Base-by-base conservation (phyloP, 805 yeast genomes). In the Candida maris region DNA sequence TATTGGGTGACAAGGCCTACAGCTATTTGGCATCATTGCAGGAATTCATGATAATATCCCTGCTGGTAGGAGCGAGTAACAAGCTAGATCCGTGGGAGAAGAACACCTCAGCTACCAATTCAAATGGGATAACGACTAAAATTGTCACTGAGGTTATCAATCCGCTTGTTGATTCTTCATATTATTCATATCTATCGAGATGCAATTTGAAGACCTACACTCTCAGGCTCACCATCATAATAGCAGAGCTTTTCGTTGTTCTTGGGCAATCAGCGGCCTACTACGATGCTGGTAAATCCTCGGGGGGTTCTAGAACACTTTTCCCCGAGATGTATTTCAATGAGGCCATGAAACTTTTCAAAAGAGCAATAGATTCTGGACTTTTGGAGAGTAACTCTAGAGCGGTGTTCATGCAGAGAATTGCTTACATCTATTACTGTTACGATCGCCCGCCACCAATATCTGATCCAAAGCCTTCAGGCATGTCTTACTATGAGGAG, bases 1-100 rank as follows among this genome's bases (percentile, higher is more conserved):
- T 81, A 46, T 66, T 76, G 26, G 73, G 75, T 41, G 93, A 83
- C 51, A 83, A 80, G 60, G 86, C 93, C 1, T 86, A 93, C 87
- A 64, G 70, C 9, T 78, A 82, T 49, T 73, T 81, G 33, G 95
- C 96, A 0, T 78, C 94, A 0, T 68, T 83, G n/a, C 88, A 89
- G 46, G 96, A 91, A 59, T 85, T 87, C 83, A 80, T 85, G 48
- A 84, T 89, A 0, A 67, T 81, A 1, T 77, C 94, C 1, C 65
- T 82, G 18, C 61, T 89, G 4, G 68, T 91, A 60, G 88, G 68
- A 4, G 52, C 65, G 9, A 67, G 67, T 39, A 70, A 66, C 42
- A 73, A 70, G 22, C 53, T 71, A 19, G 69, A 67, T 37, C 75
- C 77, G 3, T 38, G 71, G 18, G 49, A 51, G n/a, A 29, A 33